A percentile compares a stretch with the other conserved stretches of the same genome.
These are phyloP conservation scores for Escallonia rubra DNA, from an alignment of 129 eudicot species.

Conservation along the genomic window DNA sequence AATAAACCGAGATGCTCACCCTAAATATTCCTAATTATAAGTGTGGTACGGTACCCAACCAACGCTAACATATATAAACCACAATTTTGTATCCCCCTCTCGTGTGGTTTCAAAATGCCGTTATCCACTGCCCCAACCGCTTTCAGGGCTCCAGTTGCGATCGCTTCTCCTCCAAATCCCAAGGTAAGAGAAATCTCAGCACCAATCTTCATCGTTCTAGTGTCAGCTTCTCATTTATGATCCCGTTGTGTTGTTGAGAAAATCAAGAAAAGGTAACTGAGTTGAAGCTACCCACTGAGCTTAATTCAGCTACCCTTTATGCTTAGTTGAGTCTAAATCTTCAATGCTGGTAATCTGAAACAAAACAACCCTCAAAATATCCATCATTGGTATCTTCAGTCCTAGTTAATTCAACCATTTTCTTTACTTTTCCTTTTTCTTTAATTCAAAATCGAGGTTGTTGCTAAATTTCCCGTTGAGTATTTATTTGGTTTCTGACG, in stretches of 20 bases:
- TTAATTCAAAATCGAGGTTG: neutral
- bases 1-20: too few relatives aligned
- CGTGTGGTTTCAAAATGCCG: slow-evolving; percentile 59
- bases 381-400: too few relatives aligned
- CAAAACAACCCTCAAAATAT: neutral
- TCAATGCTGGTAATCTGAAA: neutral
- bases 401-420: too few relatives aligned
- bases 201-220: neutral
- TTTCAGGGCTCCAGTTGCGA: slow-evolving; percentile 16
- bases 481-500: too few relatives aligned
- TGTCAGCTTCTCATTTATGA: neutral
- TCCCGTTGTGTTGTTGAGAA: neutral
- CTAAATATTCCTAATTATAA: too few relatives aligned
- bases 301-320: too few relatives aligned
- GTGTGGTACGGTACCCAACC: too few relatives aligned
- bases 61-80: neutral
- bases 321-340: too few relatives aligned
- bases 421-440: neutral
- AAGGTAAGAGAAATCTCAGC: slow-evolving; percentile 11
- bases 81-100: neutral
- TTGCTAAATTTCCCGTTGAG: neutral
- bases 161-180: slow-evolving; percentile 22
- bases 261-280: neutral
- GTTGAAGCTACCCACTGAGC: neutral
- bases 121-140: slow-evolving; percentile 44